These are phyloP conservation scores for Hypoxylon fragiforme DNA, from an alignment of 495 filamentous ascomycete genomes.

Conservation along the genomic window DNA sequence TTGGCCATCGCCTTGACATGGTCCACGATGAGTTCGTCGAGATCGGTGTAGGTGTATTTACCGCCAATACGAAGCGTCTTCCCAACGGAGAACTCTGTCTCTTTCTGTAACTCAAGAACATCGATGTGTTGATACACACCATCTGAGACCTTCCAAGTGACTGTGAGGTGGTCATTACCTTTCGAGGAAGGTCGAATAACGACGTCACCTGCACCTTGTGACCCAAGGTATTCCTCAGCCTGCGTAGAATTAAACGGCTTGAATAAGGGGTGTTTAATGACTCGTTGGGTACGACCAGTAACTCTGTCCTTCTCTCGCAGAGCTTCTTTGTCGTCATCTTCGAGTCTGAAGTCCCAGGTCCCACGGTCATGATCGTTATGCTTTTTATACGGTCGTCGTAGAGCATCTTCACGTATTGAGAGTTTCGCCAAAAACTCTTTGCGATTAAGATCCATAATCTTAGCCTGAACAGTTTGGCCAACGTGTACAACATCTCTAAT, in stretches of 20 bases:
- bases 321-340: constrained; percentile 75
- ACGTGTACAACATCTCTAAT: constrained; percentile 63
- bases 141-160: constrained; percentile 98
- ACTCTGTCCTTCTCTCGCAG: constrained; percentile 79
- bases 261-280: constrained; percentile 97
- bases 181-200: constrained; percentile 94
- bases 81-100: constrained; percentile 92
- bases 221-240: constrained; percentile 89
- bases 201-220: constrained; percentile 81
- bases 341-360: constrained; percentile 85
- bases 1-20: constrained; percentile 97
- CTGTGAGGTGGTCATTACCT: constrained; percentile 88
- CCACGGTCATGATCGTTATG: constrained; percentile 68
- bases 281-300: constrained; percentile 80
- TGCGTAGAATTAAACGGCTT: constrained; percentile 88
- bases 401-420: constrained; percentile 76
- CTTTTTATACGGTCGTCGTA: constrained; percentile 69
- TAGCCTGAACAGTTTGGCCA: constrained; percentile 84
- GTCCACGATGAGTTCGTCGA: constrained; percentile 95
- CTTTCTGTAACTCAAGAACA: constrained; percentile 94
- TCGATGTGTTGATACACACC: constrained; percentile 96
- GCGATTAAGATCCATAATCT: constrained; percentile 81
- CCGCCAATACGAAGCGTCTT: constrained; percentile 78
- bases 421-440: constrained; percentile 80
- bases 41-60: constrained; percentile 88